Evolutionary conservation across 805 yeast genomes (phyloP), one percentile per base, ranked within the genome.

Genomic region (Danielozyma ontarioensis): DNA sequence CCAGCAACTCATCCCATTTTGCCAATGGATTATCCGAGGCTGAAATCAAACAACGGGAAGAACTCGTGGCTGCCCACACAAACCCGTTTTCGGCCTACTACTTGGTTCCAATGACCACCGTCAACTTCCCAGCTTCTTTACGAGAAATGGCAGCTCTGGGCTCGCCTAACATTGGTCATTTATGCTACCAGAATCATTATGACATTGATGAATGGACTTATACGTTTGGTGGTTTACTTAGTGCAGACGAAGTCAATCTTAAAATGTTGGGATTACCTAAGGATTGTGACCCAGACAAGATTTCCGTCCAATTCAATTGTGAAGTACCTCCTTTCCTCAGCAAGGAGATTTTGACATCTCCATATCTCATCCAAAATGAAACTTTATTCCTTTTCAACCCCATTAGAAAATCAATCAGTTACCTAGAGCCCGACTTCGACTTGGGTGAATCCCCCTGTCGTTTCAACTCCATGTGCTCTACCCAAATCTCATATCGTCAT

Each of bases 401-500:
- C 30, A 46, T 37, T 16, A 48, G 68, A 35, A 58, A 61, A 10
- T 51, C 66, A 0, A 42, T 57, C 4, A 55, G 57, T 3, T 48
- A 52, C 17, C 42, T 56, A 36, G 40, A 33, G 12, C 41, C 40
- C 2, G 74, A 72, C 2, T 32, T 31, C 11, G 27, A 19, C 22
- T 6, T 19, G 22, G 22, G 22, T 10, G 68, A 66, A 28, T 46
- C 64, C 4, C 87, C 88, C 0, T 71, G 74, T 3, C 70, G 79
- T 3, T 46, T 80, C 13, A 48, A 73, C 28, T 69, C 76, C 34
- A 58, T 76, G 51, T 46, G 66, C 4, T 66, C 73, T 13, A 62
- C 75, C 6, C 64, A 57, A 34, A 57, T 83, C 4, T 72, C 83
- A 4, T 62, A 68, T n/a, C 56, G 76, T 24, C 79, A 79, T 45